These are phyloP conservation scores for Monosporascus sp. DNA, from an alignment of 2,329 filamentous ascomycete species.

Conservation along the genomic window DNA sequence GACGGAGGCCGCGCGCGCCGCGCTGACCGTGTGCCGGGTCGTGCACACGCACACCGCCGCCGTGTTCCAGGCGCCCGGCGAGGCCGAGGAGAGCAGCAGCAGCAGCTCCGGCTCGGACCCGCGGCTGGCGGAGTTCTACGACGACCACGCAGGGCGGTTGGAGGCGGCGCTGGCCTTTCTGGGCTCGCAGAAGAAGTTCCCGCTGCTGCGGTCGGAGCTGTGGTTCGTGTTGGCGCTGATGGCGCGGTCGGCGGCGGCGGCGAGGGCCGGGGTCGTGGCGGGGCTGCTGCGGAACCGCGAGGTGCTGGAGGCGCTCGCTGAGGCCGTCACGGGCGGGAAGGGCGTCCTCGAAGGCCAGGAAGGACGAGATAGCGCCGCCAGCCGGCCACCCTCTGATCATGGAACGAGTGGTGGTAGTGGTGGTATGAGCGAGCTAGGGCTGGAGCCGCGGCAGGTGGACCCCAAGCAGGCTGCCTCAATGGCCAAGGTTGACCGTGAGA, in stretches of 20 bases:
- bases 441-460: conserved; percentile 44
- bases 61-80: conserved; percentile 11
- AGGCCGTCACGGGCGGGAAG: conserved; percentile 45
- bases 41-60: conserved; percentile 40
- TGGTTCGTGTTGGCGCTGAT: conserved; percentile 61
- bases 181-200: conserved; percentile 54
- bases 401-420: not conserved
- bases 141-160: conserved; percentile 34
- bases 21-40: conserved; percentile 48
- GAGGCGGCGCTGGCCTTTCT: conserved; percentile 44
- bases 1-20: conserved; percentile 53
- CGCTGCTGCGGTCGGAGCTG: conserved; percentile 53
- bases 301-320: conserved; percentile 39
- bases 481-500: conserved; percentile 53
- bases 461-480: conserved; percentile 39
- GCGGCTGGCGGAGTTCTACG: conserved; percentile 38
- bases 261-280: conserved; percentile 43
- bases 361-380: not conserved
- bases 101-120: not conserved
- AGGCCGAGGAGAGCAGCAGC: not conserved
- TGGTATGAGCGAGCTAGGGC: conserved; percentile 20
- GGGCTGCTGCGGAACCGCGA: conserved; percentile 37
- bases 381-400: too few relatives aligned
- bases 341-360: conserved; percentile 8
- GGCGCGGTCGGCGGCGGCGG: conserved; percentile 44